Percentiles rank a stretch among this genome's conserved stretches.
These are phyloP conservation scores for Aspergillus tanneri DNA, from an alignment of 2,329 filamentous ascomycete species.

Conservation along the genomic window DNA sequence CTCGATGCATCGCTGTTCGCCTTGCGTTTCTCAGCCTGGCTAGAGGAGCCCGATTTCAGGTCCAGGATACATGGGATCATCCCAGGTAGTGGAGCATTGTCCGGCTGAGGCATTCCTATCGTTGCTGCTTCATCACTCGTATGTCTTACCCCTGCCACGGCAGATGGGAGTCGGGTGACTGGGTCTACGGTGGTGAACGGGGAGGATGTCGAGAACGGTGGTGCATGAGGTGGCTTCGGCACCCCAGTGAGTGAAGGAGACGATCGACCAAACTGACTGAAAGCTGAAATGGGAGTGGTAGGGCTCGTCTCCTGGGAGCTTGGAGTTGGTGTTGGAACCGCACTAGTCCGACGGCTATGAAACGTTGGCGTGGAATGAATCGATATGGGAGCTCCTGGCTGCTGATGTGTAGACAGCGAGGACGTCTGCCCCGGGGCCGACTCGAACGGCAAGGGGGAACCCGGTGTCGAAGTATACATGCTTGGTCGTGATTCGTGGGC, in stretches of 20 bases:
- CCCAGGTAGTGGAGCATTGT: constrained; percentile 18
- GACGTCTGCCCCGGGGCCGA: constrained; percentile 23
- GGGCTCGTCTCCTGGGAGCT: constrained; percentile 39
- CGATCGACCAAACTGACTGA: constrained; percentile 31
- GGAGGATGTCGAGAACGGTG: constrained; percentile 15
- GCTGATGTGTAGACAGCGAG: constrained; percentile 18
- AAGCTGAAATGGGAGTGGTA: constrained; percentile 34
- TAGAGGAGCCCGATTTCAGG: constrained; percentile 42
- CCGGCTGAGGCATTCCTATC: constrained; percentile 13
- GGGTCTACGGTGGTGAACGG: constrained; percentile 30
- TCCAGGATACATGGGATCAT: constrained; percentile 43
- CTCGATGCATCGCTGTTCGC: constrained; percentile 45
- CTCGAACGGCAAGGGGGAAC: constrained; percentile 29
- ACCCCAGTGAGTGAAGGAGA: constrained; percentile 30
- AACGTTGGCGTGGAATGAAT: constrained; percentile 36
- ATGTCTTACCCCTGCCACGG: constrained; percentile 21
- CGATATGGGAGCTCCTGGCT: constrained; percentile 21
- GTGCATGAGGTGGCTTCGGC: constrained; percentile 16
- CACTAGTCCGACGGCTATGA: constrained; percentile 33
- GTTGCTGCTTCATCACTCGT: constrained; percentile 20
- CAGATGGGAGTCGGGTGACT: constrained; percentile 24
- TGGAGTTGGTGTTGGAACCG: constrained; percentile 30
- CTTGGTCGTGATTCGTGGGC: constrained; percentile 33
- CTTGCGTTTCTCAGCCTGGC: constrained; percentile 43
- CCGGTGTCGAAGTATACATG: constrained; percentile 26